A percentile compares a stretch with the other conserved stretches of the same genome.
phyloP scores from a whole-genome alignment of 345 rosid genomes.

The Cardamine resedifolia region DNA sequence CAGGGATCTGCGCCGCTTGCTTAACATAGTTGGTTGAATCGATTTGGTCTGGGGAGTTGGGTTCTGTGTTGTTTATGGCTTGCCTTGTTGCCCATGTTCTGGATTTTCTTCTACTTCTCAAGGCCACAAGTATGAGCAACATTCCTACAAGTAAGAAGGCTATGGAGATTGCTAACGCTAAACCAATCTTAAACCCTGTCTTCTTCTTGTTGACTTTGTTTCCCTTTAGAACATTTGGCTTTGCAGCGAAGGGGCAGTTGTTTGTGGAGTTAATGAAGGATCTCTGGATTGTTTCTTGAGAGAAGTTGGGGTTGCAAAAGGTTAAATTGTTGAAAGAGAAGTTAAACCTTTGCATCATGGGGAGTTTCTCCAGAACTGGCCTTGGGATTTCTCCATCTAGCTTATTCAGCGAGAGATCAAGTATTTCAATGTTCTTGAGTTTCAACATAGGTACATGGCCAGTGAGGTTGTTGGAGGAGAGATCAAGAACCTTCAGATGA shows the following conservation, averaged over 20 bases:
- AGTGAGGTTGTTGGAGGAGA: constrained; percentile 68
- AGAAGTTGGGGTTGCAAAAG: constrained; percentile 57
- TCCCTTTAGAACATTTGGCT: constrained; percentile 52
- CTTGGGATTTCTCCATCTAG: constrained; percentile 76
- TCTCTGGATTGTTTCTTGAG: constrained; percentile 47
- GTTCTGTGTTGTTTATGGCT: constrained; percentile 45
- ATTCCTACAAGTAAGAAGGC: constrained; percentile 61
- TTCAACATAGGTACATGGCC: constrained; percentile 61
- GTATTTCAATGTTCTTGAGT: constrained; percentile 45
- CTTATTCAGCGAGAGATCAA: constrained; percentile 78
- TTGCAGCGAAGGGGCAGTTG: constrained; percentile 85
- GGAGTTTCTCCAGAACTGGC: constrained; percentile 51
- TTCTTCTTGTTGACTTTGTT: constrained; percentile 43
- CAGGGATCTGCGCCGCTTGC: constrained; percentile 34
- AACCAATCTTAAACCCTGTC: constrained; percentile 59
- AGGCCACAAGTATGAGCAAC: constrained; percentile 55
- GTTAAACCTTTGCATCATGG: constrained; percentile 61
- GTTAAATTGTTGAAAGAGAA: constrained; percentile 87
- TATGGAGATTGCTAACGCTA: constrained; percentile 65
- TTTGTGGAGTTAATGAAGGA: constrained; percentile 62
- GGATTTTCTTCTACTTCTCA: constrained; percentile 63
- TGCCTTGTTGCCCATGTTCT: constrained; percentile 75
- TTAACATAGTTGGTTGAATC: constrained; percentile 70
- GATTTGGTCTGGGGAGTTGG: constrained; percentile 60
- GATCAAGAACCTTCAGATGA: constrained; percentile 65